These are phyloP conservation scores for Prinsepia uniflora DNA, from an alignment of 306 rosid genomes.

Conservation along the genomic window DNA sequence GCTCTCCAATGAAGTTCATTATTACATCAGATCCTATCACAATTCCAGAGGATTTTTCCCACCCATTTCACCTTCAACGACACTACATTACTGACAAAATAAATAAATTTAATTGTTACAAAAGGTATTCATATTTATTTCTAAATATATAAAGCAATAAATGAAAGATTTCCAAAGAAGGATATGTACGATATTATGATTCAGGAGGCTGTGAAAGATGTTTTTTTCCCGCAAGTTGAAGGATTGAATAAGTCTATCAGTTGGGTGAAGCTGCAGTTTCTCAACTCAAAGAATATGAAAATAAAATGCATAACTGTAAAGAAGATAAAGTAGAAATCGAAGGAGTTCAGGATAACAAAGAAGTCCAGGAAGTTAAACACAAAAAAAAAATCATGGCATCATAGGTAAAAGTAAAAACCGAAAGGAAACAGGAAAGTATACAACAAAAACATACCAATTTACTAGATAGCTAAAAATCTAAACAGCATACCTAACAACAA, in stretches of 20 bases:
- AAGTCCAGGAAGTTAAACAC: background rate
- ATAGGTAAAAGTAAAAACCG: background rate
- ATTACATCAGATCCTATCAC: background rate
- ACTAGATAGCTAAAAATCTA: slow-evolving; percentile 15
- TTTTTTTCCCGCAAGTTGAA: background rate
- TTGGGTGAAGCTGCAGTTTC: background rate
- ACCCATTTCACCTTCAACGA: background rate
- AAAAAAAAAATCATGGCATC: slow-evolving; percentile 17
- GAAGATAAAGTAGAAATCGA: background rate
- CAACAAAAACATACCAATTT: slow-evolving; percentile 4
- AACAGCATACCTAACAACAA: slow-evolving; percentile 75
- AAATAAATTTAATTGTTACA: background rate
- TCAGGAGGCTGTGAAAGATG: background rate
- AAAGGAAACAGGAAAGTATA: slow-evolving; percentile 7
- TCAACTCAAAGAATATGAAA: background rate
- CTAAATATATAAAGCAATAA: background rate
- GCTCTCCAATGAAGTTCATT: slow-evolving; percentile 4
- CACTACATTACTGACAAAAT: background rate
- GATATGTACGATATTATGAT: background rate
- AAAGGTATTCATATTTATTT: background rate
- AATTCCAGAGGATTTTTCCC: background rate
- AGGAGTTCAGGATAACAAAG: background rate
- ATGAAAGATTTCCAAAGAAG: background rate
- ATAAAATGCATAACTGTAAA: background rate
- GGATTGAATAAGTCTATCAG: background rate